Base-by-base conservation (phyloP, 75 land plant species). In the Pinus albicaulis region DNA sequence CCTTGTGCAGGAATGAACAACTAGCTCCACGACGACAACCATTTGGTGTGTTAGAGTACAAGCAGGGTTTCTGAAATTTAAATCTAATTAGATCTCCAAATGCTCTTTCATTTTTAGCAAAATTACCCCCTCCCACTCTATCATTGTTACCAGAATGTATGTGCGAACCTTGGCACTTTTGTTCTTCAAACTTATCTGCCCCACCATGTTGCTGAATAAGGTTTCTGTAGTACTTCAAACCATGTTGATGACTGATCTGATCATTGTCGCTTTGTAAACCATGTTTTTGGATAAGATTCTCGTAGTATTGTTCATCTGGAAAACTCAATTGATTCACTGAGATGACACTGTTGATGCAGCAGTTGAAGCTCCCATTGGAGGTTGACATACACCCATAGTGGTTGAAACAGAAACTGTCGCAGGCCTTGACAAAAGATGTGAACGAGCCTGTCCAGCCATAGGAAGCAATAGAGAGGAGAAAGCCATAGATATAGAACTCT, bases 21-120 rank as follows among this genome's bases (percentile, higher is more conserved):
- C 79, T 92, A 19, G 83, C 79, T n/a, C 98, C 98, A 71, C 86
- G 74, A 26, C 92, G 80, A 79, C 98, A 95, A 5, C 98, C 98
- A 57, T 79, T 87, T 13, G 89, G 76, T 11, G 84, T 89, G 66
- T 85, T 89, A 80, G 85, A 92, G 66, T 76, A 92, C 7, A 88
- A 80, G 79, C 98, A 95, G 63, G 90, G 90, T 77, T 88, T 92
- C 23, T 80, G 81, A 34, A 83, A 84, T 57, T 78, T 88, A 5
- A 78, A 71, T 71, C 78, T 84, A 57, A 20, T 20, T 57, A 7
- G 22, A 57, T 57, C 59, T 57, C n/a, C 22, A 57, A 17, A 57
- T 57, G 59, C 19, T 57, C 59, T 57, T n/a, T 57, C 59, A 19
- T 57, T 19, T 19, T 57, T 57, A 57, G 7, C 59, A 57, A 57